Evolutionary conservation across 495 filamentous ascomycete species (phyloP), one percentile per base, ranked within the genome.

Genomic region (Penicillium flavigenum): DNA sequence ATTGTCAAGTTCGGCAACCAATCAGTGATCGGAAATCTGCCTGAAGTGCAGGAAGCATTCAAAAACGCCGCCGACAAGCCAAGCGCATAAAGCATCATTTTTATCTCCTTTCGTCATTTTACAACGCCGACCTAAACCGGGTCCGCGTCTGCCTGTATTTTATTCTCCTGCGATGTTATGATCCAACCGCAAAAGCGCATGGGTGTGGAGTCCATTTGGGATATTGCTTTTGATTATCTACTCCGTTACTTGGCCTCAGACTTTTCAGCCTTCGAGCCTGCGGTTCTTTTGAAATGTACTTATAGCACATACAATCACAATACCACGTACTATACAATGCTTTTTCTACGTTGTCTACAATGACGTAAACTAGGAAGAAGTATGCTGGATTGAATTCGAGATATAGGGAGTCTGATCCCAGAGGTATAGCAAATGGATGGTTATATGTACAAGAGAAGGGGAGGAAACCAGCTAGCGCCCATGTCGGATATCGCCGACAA

Each of bases 1-100:
- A 73, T 98, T 56, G 68, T 96, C 9, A 86, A 80, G 67, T 86
- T 94, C 61, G 81, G 79, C 31, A 84, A 83, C 52, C 38, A 71
- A 54, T 70, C 74, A 6, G 62, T 70, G 38, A 66, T 79, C 51
- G 71, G 67, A 34, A 59, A 61, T 45, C 45, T 73, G 22, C 76
- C 81, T 12, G 75, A 83, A 60, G 78, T 86, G 20, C 59, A 62
- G 72, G 50, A 69, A 48, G 72, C 75, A 31, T 75, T 81, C 62
- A 60, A 76, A 63, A 73, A 80, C 5, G 82, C 80, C 14, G 68
- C 56, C 71, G 4, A 29, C 54, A 46, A 58, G 58, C 49, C 52
- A 67, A 34, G 63, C 65, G 36, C 53, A 47, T 55, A 55, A 44
- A 55, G 54, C 62, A 63, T 63, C 68, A 36, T 19, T 64, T 53